Conservation (phyloP, 1,284 basidiomycete genomes). For the Mycena citricolor region DNA sequence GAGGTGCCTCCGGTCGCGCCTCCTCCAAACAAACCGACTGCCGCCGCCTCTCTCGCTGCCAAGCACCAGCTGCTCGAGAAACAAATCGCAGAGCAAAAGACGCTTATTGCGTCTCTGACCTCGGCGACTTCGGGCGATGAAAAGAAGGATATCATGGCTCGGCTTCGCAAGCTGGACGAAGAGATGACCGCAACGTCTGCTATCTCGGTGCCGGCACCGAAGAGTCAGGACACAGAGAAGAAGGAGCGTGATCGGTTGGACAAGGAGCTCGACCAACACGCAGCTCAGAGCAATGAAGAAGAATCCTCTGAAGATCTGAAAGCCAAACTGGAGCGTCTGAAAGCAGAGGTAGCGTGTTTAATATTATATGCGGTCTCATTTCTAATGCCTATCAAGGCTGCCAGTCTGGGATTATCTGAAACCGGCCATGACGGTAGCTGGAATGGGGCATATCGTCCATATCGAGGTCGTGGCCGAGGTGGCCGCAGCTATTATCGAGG, state of each 20-base stretch:
- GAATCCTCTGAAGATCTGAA: conserved; percentile 74
- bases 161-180: conserved; percentile 76
- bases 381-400: conserved; percentile 49
- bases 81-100: conserved; percentile 89
- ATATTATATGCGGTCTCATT: background rate
- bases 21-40: conserved; percentile 17
- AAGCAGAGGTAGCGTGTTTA: conserved; percentile 64
- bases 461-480: conserved; percentile 73
- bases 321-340: conserved; percentile 78
- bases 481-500: conserved; percentile 62
- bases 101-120: conserved; percentile 72
- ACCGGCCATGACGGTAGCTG: conserved; percentile 37
- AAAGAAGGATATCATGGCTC: conserved; percentile 79
- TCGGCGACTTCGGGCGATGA: conserved; percentile 62
- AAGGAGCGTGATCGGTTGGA: conserved; percentile 67
- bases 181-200: conserved; percentile 61
- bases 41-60: conserved; percentile 53
- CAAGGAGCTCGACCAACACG: conserved; percentile 71
- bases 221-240: conserved; percentile 44
- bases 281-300: conserved; percentile 37
- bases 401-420: conserved; percentile 74
- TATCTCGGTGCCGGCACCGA: conserved; percentile 29
- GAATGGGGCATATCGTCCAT: conserved; percentile 52
- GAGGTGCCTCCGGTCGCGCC: conserved; percentile 23
- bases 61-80: conserved; percentile 80